Conservation (phyloP, 352 stramenopile genomes). For the Globisporangium yorkense region DNA sequence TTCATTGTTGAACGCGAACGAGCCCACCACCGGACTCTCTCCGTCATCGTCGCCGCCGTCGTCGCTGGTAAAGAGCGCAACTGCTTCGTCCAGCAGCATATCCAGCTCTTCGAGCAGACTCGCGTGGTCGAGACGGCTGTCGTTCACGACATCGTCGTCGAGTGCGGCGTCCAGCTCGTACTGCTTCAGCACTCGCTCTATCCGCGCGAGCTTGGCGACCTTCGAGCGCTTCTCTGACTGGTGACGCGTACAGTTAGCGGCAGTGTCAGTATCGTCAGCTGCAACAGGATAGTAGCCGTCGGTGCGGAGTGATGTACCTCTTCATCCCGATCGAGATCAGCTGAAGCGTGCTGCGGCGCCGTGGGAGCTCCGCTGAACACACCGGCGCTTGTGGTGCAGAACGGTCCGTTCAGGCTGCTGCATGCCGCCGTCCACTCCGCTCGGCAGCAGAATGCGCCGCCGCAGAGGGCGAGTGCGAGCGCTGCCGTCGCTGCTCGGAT, state of each 20-base stretch:
- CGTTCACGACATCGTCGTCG: constrained; percentile 12
- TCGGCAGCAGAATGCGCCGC: background rate
- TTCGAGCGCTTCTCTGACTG: constrained; percentile 24
- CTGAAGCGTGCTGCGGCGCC: constrained; percentile 28
- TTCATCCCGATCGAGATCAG: constrained; percentile 37
- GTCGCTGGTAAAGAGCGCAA: constrained; percentile 29
- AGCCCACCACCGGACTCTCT: constrained; percentile 35
- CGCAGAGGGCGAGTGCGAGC: constrained; percentile 6
- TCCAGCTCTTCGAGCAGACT: constrained; percentile 35
- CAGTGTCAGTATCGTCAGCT: background rate
- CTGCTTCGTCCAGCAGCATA: constrained; percentile 47
- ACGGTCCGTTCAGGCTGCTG: constrained; percentile 71
- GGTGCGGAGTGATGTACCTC: constrained; percentile 16
- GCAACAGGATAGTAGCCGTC: background rate
- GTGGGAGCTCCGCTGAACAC: constrained; percentile 20
- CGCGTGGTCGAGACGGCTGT: constrained; percentile 20
- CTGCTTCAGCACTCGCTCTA: constrained; percentile 60
- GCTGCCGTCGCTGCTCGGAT: constrained; percentile 6
- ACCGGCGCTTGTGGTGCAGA: constrained; percentile 23
- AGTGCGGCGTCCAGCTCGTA: constrained; percentile 43
- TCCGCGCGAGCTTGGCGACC: constrained; percentile 34
- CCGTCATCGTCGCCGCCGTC: constrained; percentile 26
- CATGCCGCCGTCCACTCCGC: constrained; percentile 17
- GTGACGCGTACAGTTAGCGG: background rate
- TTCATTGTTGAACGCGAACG: constrained; percentile 57